These are phyloP conservation scores for Coemansia sp. DNA, from an alignment of 192 early-diverging fungal genomes.

Conservation along the genomic window DNA sequence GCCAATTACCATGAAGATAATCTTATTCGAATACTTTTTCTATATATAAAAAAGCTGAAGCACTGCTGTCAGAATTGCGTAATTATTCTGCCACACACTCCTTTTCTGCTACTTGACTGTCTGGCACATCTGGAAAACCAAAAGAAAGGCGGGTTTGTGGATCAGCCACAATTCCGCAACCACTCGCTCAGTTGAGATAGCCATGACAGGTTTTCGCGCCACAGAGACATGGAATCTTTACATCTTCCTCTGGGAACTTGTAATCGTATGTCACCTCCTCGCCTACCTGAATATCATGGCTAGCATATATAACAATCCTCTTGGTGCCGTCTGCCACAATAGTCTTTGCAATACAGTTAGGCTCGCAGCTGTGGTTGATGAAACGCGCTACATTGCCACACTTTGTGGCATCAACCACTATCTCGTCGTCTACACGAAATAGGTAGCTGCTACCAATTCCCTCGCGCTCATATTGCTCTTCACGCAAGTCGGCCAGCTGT, in stretches of 20 bases:
- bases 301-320: slow-evolving; percentile 98
- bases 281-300: slow-evolving; percentile 86
- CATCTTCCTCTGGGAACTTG: slow-evolving; percentile 65
- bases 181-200: slow-evolving; percentile 62
- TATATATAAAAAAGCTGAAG: too few species aligned
- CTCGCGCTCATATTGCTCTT: slow-evolving; percentile 88
- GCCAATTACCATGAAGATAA: too few species aligned
- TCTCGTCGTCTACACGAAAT: slow-evolving; percentile 94
- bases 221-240: slow-evolving; percentile 97
- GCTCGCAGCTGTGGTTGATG: slow-evolving; percentile 98
- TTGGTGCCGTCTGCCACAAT: slow-evolving; percentile 90
- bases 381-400: slow-evolving; percentile 97
- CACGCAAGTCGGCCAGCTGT: slow-evolving; percentile 92
- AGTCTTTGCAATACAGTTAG: slow-evolving; percentile 96
- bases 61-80: neutral
- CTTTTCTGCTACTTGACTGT: neutral
- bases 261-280: slow-evolving; percentile 99
- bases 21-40: too few species aligned
- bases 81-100: neutral
- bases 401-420: slow-evolving; percentile 96
- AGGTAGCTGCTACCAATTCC: slow-evolving; percentile 95
- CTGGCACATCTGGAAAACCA: slow-evolving; percentile 5
- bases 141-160: neutral
- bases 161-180: slow-evolving; percentile 8
- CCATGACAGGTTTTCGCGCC: slow-evolving; percentile 83